Percentiles rank a stretch among this genome's conserved stretches.
phyloP scores from a whole-genome alignment of 1,284 basidiomycete genomes.

The Limonomyces culmigenus region DNA sequence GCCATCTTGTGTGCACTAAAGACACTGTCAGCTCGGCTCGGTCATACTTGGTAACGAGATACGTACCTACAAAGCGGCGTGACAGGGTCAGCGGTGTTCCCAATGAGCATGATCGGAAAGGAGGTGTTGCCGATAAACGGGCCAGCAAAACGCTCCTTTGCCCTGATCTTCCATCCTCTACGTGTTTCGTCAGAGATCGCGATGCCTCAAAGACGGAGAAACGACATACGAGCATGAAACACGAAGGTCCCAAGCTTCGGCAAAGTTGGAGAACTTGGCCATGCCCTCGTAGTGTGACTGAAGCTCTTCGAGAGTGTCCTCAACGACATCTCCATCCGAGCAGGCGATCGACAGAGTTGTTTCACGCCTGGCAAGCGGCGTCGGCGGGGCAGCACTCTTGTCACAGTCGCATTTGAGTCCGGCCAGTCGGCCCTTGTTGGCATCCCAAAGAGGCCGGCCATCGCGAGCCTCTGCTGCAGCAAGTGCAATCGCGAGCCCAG shows the following conservation, averaged over 20 bases:
- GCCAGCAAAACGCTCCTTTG: slow-evolving; percentile 6
- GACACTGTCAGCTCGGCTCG: neutral
- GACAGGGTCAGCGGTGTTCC: slow-evolving; percentile 8
- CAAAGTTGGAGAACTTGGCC: neutral
- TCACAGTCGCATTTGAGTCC: neutral
- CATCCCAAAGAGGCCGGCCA: slow-evolving; percentile 1
- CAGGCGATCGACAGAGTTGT: neutral
- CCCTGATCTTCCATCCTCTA: slow-evolving; percentile 7
- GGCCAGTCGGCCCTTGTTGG: neutral
- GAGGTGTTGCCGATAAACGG: slow-evolving; percentile 5
- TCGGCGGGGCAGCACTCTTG: neutral
- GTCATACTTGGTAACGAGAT: neutral
- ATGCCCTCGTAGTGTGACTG: neutral
- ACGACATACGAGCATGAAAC: slow-evolving; percentile 2
- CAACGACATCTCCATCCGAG: neutral
- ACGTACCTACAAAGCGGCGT: slow-evolving; percentile 6
- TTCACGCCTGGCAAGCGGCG: neutral
- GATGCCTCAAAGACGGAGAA: neutral
- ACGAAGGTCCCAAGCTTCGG: neutral
- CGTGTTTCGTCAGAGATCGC: neutral
- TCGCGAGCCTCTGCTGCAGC: slow-evolving; percentile 3
- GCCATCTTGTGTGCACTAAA: slow-evolving; percentile 9
- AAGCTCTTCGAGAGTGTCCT: neutral
- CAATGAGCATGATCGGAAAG: slow-evolving; percentile 6
- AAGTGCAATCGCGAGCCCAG: slow-evolving; percentile 2